phyloP scores from a whole-genome alignment of 2,329 filamentous ascomycete species.

The Penicillium sp. region DNA sequence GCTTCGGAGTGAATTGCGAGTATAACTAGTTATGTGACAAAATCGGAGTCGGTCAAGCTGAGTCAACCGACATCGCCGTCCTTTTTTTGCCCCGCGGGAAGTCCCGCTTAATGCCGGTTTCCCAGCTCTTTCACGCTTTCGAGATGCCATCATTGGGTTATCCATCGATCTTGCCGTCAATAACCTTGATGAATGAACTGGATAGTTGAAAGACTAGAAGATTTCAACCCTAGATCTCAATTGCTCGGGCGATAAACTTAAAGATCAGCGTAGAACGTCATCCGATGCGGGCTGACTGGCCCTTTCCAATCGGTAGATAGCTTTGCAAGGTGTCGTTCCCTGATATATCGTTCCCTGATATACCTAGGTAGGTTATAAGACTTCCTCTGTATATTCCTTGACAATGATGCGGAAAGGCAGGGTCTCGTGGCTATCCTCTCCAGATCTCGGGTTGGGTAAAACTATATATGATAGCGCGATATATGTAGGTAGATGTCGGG shows the following conservation, averaged over 20 bases:
- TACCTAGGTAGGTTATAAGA: background rate
- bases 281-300: constrained; percentile 10
- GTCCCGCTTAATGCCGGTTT: constrained; percentile 21
- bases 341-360: background rate
- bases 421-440: background rate
- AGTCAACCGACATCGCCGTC: constrained; percentile 32
- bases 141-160: background rate
- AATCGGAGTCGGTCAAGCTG: constrained; percentile 14
- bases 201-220: background rate
- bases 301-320: background rate
- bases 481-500: background rate
- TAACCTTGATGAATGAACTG: constrained; percentile 5
- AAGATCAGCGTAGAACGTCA: constrained; percentile 9
- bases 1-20: constrained; percentile 5
- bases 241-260: constrained; percentile 3
- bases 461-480: background rate
- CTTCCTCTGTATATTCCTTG: background rate
- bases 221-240: background rate
- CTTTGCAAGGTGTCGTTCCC: background rate
- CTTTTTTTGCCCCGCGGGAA: constrained; percentile 22
- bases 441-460: background rate
- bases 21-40: constrained; percentile 5
- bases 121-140: constrained; percentile 2
- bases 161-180: constrained; percentile 10
- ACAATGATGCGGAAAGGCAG: background rate